Evolutionary conservation across 2,329 filamentous ascomycete genomes (phyloP).

Genomic region (Talaromyces sp.): DNA sequence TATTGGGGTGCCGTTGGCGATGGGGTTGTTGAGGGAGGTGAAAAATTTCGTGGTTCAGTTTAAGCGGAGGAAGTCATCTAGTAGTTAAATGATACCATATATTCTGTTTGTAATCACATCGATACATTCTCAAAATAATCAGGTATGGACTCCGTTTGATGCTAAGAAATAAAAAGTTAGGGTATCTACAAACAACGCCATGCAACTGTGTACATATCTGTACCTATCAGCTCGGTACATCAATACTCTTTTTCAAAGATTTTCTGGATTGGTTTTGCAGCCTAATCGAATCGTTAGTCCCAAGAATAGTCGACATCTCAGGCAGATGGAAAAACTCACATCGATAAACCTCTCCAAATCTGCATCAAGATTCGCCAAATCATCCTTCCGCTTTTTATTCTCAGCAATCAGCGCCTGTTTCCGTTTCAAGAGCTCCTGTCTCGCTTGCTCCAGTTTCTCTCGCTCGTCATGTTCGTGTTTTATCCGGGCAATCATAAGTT

Average conservation of each 20-base stretch:
- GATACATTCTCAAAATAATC: neutral
- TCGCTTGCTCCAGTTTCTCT: conserved; percentile 76
- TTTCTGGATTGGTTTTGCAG: conserved; percentile 81
- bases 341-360: conserved; percentile 93
- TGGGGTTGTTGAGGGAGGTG: conserved; percentile 77
- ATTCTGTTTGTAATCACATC: neutral
- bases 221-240: neutral
- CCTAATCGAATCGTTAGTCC: conserved; percentile 45
- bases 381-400: conserved; percentile 91
- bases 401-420: conserved; percentile 65
- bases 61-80: conserved; percentile 23
- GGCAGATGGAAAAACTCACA: conserved; percentile 46
- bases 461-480: conserved; percentile 83
- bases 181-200: conserved; percentile 5
- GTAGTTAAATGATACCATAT: conserved; percentile 2
- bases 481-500: conserved; percentile 83
- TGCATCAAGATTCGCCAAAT: conserved; percentile 82
- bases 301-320: neutral
- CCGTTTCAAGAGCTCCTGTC: conserved; percentile 68
- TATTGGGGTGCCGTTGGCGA: conserved; percentile 79
- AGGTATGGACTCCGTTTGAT: neutral
- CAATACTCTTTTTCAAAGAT: conserved; percentile 69
- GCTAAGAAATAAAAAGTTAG: neutral
- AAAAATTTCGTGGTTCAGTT: conserved; percentile 46
- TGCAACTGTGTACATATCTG: neutral